Evolutionary conservation across 2,329 filamentous ascomycete genomes (phyloP), one percentile per base, ranked within the genome.

Genomic region (Leptographium radiaticola): DNA sequence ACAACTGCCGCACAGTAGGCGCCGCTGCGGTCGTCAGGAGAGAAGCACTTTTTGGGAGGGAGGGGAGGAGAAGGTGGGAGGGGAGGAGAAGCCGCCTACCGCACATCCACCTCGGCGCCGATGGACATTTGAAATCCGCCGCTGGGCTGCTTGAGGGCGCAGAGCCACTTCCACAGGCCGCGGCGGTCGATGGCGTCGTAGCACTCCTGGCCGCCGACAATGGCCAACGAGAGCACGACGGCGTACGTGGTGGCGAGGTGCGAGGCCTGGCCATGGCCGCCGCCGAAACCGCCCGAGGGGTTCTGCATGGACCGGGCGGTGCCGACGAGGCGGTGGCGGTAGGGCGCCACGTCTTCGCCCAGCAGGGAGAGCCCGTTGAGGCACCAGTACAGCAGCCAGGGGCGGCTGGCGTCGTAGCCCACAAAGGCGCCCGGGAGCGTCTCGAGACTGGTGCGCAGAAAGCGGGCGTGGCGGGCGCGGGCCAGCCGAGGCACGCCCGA

Each of bases 361-460:
- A 98, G 71, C 38, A 90, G 74, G 31, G 77, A 74, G 59, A 98
- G 73, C 2, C 80, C 89, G 38, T 84, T 80, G 53, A 97, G 73
- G 52, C 80, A 86, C 93, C 93, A 98, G 71, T 96, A 97, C 59
- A 95, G 76, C 63, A 95, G 79, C 93, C 93, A 98, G 11, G 93
- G 90, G 53, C 91, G 76, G 65, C 87, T 90, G 36, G 93, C 85
- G 72, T 98, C 93, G 60, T 89, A 80, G 49, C 76, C 76, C 52
- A 84, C 81, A 68, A 86, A 95, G 4, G 72, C 73, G 9, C 77
- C 71, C 0, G 91, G 88, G 57, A 94, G 80, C 49, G 72, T 73
- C 30, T 71, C 72, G 36, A 85, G 69, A 60, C 72, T 73, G 59
- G 73, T 75, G 59, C 76, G 74, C 50, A 90, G 69, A 64, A 88